Base-by-base conservation (phyloP, 2,329 filamentous ascomycete genomes). In the Byssochlamys sp. region DNA sequence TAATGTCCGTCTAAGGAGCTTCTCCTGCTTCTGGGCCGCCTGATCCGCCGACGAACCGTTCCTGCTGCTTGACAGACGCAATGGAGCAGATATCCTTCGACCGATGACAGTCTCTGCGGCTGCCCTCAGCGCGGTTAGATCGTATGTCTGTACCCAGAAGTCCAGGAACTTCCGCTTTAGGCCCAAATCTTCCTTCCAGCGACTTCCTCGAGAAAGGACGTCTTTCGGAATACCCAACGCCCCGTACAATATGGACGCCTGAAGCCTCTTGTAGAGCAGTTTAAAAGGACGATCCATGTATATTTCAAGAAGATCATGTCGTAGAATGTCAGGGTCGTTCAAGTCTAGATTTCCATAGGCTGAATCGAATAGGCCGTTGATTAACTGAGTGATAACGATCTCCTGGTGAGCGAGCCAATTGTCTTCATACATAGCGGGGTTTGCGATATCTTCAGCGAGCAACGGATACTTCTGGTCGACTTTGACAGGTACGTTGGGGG, bases 361-460 rank as follows among this genome's bases (percentile, higher is more conserved):
- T 3, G 73, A 67, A 35, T 77, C 69, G 62, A 84, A 82, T 53
- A 85, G 70, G 12, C 73, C 73, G 66, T 86, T 87, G 52, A 83
- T 67, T 5, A 86, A 72, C 64, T 85, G 83, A 0, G 82, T 82
- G 51, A 86, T 78, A 39, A 81, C 79, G 25, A 81, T 72, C 65
- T 86, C 84, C 64, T 86, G 83, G 59, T 85, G 80, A 11, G 74
- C 76, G 39, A 86, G 78, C 83, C 84, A 86, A 57, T 80, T 76
- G 52, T 85, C 82, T 63, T 86, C 83, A 66, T 85, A 85, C 61
- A 86, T 73, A 55, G 80, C 76, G n/a, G 82, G 77, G 53, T 79
- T 78, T 2, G 73, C 70, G 27, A 86, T 73, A 61, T 84, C 77
- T 59, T 85, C 81, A 0, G 69, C 63, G 3, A 85, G 70, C 3